Evolutionary conservation across 768 basidiomycete species (phyloP).

Genomic region (Pisolithus albus): DNA sequence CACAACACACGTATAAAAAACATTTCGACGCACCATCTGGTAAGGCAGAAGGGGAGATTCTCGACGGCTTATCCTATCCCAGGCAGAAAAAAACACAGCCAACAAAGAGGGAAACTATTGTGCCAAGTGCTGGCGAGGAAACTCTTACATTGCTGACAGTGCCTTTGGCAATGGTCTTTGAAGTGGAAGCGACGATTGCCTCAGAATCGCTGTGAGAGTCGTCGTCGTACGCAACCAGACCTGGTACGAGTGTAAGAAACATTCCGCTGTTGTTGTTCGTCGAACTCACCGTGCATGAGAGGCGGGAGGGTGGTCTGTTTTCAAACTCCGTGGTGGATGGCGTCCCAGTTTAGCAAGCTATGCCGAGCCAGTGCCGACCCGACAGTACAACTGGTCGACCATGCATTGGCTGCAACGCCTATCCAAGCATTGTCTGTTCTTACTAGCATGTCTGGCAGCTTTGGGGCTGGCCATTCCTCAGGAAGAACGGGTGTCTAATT

Average conservation of each 20-base stretch:
- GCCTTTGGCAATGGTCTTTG: slow-evolving; percentile 9
- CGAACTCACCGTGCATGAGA: slow-evolving; percentile 26
- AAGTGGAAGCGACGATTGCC: slow-evolving; percentile 30
- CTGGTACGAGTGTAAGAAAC: slow-evolving; percentile 25
- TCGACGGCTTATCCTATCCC: slow-evolving; percentile 58
- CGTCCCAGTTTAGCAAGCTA: slow-evolving; percentile 12
- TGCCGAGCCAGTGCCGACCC: slow-evolving; percentile 14
- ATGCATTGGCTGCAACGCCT: slow-evolving; percentile 21
- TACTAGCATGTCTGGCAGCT: slow-evolving; percentile 30
- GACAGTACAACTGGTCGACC: neutral
- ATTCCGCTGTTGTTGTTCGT: slow-evolving; percentile 3
- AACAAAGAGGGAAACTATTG: slow-evolving; percentile 60
- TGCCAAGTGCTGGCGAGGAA: slow-evolving; percentile 32
- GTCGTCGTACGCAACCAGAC: slow-evolving; percentile 57
- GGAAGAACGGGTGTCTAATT: slow-evolving; percentile 36
- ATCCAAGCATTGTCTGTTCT: slow-evolving; percentile 14
- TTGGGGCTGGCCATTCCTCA: slow-evolving; percentile 27
- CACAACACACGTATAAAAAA: neutral
- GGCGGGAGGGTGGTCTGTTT: slow-evolving; percentile 12
- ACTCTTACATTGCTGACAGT: slow-evolving; percentile 49
- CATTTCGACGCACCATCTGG: slow-evolving; percentile 23
- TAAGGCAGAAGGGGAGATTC: slow-evolving; percentile 19
- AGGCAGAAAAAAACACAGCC: slow-evolving; percentile 43
- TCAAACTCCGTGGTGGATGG: slow-evolving; percentile 19
- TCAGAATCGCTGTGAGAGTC: slow-evolving; percentile 58